phyloP scores from a whole-genome alignment of 148 eudicot species.

The Chenopodium quinoa region DNA sequence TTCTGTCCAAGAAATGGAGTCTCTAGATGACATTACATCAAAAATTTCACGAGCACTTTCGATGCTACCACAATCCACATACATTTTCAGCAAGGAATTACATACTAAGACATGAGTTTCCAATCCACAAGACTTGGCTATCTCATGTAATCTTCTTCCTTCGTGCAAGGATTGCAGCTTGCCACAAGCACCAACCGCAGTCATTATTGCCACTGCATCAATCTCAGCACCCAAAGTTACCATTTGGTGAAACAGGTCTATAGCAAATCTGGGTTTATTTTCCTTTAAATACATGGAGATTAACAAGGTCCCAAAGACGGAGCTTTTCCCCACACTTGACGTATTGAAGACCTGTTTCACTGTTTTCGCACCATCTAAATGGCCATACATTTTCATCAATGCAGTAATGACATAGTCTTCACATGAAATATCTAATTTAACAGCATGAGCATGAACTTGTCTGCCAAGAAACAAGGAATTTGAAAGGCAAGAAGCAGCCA shows the following conservation, averaged over 20 bases:
- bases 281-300: slow-evolving; percentile 47
- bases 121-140: slow-evolving; percentile 50
- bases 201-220: slow-evolving; percentile 49
- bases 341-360: slow-evolving; percentile 48
- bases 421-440: slow-evolving; percentile 48
- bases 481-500: slow-evolving; percentile 42
- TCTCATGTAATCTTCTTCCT: slow-evolving; percentile 47
- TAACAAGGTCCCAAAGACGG: slow-evolving; percentile 54
- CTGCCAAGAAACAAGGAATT: slow-evolving; percentile 44
- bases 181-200: slow-evolving; percentile 57
- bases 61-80: slow-evolving; percentile 57
- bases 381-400: slow-evolving; percentile 62
- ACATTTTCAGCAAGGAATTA: slow-evolving; percentile 68
- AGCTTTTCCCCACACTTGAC: slow-evolving; percentile 23
- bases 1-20: slow-evolving; percentile 71
- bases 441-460: slow-evolving; percentile 61
- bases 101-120: slow-evolving; percentile 52
- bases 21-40: slow-evolving; percentile 49
- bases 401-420: slow-evolving; percentile 58
- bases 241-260: slow-evolving; percentile 55
- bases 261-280: slow-evolving; percentile 41
- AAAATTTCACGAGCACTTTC: slow-evolving; percentile 50
- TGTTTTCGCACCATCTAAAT: slow-evolving; percentile 40
- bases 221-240: slow-evolving; percentile 31
- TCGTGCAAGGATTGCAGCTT: slow-evolving; percentile 41